A percentile compares a stretch with the other conserved stretches of the same genome.
phyloP scores from a whole-genome alignment of 1,284 basidiomycete genomes.

The Ganoderma lucidum region DNA sequence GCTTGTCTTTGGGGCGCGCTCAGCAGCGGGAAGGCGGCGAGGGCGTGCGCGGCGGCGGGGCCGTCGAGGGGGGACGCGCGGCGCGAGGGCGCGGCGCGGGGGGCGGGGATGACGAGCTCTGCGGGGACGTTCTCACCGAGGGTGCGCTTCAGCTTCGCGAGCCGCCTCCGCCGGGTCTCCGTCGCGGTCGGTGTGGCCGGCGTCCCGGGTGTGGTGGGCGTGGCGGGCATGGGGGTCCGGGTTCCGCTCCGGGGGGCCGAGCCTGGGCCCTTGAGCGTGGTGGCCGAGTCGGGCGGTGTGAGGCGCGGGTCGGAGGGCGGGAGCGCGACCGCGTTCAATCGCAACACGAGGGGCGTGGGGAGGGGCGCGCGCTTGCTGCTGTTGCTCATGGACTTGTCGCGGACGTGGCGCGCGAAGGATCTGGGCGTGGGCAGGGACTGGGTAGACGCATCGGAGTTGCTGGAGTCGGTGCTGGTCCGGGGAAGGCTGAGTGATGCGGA shows the following conservation, averaged over 20 bases:
- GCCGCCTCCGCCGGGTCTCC: slow-evolving; percentile 44
- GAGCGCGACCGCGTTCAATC: slow-evolving; percentile 39
- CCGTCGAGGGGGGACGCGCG: slow-evolving; percentile 8
- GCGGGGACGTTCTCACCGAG: slow-evolving; percentile 62
- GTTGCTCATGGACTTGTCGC: slow-evolving; percentile 22
- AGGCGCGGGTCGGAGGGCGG: slow-evolving; percentile 30
- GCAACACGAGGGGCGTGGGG: slow-evolving; percentile 42
- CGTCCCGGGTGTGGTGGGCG: slow-evolving; percentile 34
- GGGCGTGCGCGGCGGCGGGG: slow-evolving; percentile 1
- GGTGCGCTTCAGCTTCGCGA: slow-evolving; percentile 60
- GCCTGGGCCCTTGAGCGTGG: slow-evolving; percentile 16
- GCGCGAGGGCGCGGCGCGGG: slow-evolving; percentile 17
- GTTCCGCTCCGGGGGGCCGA: not conserved
- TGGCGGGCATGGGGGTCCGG: slow-evolving; percentile 16
- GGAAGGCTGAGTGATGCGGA: slow-evolving; percentile 38
- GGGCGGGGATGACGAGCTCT: slow-evolving; percentile 54
- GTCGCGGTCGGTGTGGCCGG: slow-evolving; percentile 36
- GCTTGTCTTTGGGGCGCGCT: not conserved
- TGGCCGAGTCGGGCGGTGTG: slow-evolving; percentile 25
- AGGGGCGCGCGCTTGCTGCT: slow-evolving; percentile 30
- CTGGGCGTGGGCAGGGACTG: slow-evolving; percentile 27
- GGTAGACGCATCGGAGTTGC: slow-evolving; percentile 21
- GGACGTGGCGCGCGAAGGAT: slow-evolving; percentile 29
- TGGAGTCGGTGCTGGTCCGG: slow-evolving; percentile 34
- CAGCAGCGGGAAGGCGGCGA: slow-evolving; percentile 1